Evolutionary conservation across 176 grass and related monocot species (phyloP), one percentile per base, ranked within the genome.

Genomic region (Oryza officinalis): DNA sequence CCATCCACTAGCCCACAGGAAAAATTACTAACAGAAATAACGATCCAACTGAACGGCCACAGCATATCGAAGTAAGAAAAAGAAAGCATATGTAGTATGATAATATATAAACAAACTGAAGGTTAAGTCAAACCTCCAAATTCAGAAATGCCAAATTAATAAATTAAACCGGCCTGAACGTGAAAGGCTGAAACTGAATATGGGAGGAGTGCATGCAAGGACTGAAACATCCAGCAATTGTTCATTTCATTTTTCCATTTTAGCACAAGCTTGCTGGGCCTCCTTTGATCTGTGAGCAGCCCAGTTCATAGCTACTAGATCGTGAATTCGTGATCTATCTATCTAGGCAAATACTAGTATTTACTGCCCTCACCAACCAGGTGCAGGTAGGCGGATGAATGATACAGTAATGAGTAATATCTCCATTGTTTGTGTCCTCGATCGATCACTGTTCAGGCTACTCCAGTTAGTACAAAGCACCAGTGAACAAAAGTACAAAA

Each of bases 311-410:
- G 40, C 9, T 4, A 50, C 30, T 38, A 38, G 37, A 38, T 38
- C 37, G 37, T 38, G 18, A n/a, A 38, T 38, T 57, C 18, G 52
- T 57, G 52, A 50, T 50, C 47, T 18, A 50, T 50, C 14, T 17
- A 17, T 1, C 46, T 12, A 5, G 45, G 5, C 37, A 3, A 81
- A 41, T 27, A n/a, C n/a, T n/a, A n/a, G n/a, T n/a, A 60, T 59
- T 60, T 59, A 81, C 67, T 22, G 67, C 3, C 30, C 6, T 45
- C 80, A 82, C 37, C 80, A 63, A 82, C 69, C 37, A 2, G 25
- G 18, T 57, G 52, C 13, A 3, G 64, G 27, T 25, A 57, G 18
- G 18, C 18, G 20, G 8, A 61, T 61, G 57, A 3, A 23, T 25
- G 57, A 25, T 61, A 61, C 57, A 57, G 52, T 61, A 61, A 61